Conservation (phyloP, 2,329 filamentous ascomycete species). For the Microdochium paspali region DNA sequence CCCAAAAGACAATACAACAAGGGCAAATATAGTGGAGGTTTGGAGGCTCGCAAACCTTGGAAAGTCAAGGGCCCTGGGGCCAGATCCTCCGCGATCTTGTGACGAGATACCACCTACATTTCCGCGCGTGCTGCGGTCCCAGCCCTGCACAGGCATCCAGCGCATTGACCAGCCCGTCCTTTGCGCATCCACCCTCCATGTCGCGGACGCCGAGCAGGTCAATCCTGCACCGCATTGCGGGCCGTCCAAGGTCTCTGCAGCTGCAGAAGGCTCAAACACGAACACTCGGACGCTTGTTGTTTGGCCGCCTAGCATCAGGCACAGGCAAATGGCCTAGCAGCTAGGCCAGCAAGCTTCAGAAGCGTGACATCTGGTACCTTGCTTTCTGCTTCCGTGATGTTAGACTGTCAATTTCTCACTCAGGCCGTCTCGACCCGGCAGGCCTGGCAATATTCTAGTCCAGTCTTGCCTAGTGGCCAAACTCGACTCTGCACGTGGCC, state of each 20-base stretch:
- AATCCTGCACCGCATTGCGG: neutral
- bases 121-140: neutral
- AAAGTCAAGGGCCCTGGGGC: neutral
- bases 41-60: neutral
- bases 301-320: too few relatives aligned
- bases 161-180: neutral
- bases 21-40: too few relatives aligned
- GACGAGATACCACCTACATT: neutral
- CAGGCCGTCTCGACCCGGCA: too few relatives aligned
- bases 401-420: neutral
- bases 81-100: neutral
- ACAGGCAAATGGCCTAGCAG: too few relatives aligned
- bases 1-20: too few relatives aligned
- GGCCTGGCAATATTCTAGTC: too few relatives aligned
- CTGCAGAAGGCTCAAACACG: neutral
- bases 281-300: too few relatives aligned
- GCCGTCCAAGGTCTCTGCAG: neutral
- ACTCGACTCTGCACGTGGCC: too few relatives aligned
- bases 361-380: too few relatives aligned
- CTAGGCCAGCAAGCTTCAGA: too few relatives aligned
- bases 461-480: too few relatives aligned
- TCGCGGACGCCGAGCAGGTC: neutral
- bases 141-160: neutral
- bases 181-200: neutral
- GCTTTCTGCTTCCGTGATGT: too few relatives aligned